Base-by-base conservation (phyloP, 768 basidiomycete species). In the Exsudoporus frostii region DNA sequence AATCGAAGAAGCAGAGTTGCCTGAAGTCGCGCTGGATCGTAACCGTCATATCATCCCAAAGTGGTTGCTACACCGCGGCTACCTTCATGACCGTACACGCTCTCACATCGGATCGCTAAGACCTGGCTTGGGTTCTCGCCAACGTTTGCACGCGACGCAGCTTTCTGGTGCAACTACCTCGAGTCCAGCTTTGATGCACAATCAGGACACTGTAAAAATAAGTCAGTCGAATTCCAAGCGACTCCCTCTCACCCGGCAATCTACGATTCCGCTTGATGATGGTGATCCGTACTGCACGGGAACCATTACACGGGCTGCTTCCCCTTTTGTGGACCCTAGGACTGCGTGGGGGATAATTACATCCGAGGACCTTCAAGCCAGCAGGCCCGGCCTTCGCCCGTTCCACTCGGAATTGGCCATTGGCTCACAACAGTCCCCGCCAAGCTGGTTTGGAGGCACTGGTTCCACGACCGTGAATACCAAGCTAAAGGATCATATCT, bases 11-110 rank as follows among this genome's bases (percentile, higher is more conserved):
- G 82, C 89, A 17, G 96, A 98, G 70, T 78, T 98, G 63, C 97
- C 97, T 1, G 96, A 98, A 70, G 97, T 99, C 14, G 84, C 84
- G 7, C 78, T 99, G 44, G 94, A 95, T 62, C 85, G 84, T 57
- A 90, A 99, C 68, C 81, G 89, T n/a, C 97, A 99, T 71, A 97
- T 99, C 54, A 85, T 99, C 44, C 96, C 97, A 5, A 84, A 93
- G 57, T 97, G 93, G 90, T 75, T 98, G 73, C 76, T 97, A 41
- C 77, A 78, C 30, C 77, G 74, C 15, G 70, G 71, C 49, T 58
- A 55, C 22, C 71, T 81, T 43, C 76, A 78, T 25, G 80, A 83
- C 15, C 63, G 74, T 30, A 79, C 81, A 4, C 71, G 79, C 44
- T 80, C 82, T 17, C 79, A 74, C 48, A 62, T 74, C 2, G 60